phyloP scores from a whole-genome alignment of 2,329 filamentous ascomycete genomes.

The Alternaria brassicicola region DNA sequence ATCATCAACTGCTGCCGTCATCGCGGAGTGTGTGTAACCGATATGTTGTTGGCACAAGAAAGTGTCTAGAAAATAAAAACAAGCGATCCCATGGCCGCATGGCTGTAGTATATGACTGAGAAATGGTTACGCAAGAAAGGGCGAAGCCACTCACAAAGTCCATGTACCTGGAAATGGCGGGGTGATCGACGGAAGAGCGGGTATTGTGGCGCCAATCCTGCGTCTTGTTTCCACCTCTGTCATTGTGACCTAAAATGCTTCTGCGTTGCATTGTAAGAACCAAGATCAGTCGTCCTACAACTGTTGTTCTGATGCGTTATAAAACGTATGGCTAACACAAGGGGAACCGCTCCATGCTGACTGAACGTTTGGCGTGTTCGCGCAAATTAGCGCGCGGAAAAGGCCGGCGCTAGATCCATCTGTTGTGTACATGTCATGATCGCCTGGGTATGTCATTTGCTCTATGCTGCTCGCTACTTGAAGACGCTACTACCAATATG shows the following conservation, averaged over 20 bases:
- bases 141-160: slow-evolving; percentile 1
- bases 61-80: neutral
- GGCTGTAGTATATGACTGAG: neutral
- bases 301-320: neutral
- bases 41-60: neutral
- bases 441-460: slow-evolving; percentile 18
- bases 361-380: neutral
- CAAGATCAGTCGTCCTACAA: neutral
- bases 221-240: slow-evolving; percentile 15
- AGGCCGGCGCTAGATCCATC: neutral
- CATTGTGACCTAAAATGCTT: neutral
- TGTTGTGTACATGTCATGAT: slow-evolving; percentile 3
- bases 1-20: neutral
- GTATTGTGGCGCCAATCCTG: slow-evolving; percentile 19
- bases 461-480: slow-evolving; percentile 13
- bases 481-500: slow-evolving; percentile 6
- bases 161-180: slow-evolving; percentile 11
- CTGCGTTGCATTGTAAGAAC: neutral
- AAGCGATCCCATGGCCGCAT: neutral
- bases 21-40: neutral
- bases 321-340: neutral
- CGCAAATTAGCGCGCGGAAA: neutral
- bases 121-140: neutral
- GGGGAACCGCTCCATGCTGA: neutral
- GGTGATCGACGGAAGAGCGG: slow-evolving; percentile 5